phyloP scores from a whole-genome alignment of 2,329 filamentous ascomycete species.

The Hortaea werneckii region DNA sequence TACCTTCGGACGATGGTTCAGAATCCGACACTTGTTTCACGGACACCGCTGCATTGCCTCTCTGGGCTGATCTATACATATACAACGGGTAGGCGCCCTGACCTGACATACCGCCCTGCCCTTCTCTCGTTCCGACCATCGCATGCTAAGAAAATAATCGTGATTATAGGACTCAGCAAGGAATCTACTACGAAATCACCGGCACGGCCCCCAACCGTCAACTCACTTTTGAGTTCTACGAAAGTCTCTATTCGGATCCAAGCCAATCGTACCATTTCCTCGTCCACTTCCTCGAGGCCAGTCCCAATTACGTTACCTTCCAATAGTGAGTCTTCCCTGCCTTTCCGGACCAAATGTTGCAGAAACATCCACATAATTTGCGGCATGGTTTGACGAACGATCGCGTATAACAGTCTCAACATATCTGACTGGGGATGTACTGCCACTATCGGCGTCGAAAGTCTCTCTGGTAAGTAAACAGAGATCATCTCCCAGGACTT shows the following conservation, averaged over 20 bases:
- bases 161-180: slow-evolving; percentile 5
- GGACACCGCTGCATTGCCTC: slow-evolving; percentile 5
- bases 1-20: too few species aligned
- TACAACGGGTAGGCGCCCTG: background rate
- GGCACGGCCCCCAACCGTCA: slow-evolving; percentile 2
- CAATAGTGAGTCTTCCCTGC: too few species aligned
- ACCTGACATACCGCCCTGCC: too few species aligned
- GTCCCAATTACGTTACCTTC: slow-evolving; percentile 3
- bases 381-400: too few species aligned
- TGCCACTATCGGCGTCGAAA: slow-evolving; percentile 9
- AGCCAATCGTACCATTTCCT: slow-evolving; percentile 14
- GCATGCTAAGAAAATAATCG: too few species aligned
- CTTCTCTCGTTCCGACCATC: too few species aligned
- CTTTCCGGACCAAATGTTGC: too few species aligned
- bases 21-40: background rate
- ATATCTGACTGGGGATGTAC: slow-evolving; percentile 4
- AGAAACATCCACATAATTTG: too few species aligned
- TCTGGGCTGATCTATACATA: slow-evolving; percentile 16
- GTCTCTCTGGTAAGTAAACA: slow-evolving; percentile 2
- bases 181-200: slow-evolving; percentile 15
- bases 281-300: slow-evolving; percentile 3
- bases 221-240: slow-evolving; percentile 12
- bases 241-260: slow-evolving; percentile 1
- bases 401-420: slow-evolving; percentile 2
- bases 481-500: background rate